phyloP scores from a whole-genome alignment of 106 monocot genomes.

The Dioscorea zingiberensis region DNA sequence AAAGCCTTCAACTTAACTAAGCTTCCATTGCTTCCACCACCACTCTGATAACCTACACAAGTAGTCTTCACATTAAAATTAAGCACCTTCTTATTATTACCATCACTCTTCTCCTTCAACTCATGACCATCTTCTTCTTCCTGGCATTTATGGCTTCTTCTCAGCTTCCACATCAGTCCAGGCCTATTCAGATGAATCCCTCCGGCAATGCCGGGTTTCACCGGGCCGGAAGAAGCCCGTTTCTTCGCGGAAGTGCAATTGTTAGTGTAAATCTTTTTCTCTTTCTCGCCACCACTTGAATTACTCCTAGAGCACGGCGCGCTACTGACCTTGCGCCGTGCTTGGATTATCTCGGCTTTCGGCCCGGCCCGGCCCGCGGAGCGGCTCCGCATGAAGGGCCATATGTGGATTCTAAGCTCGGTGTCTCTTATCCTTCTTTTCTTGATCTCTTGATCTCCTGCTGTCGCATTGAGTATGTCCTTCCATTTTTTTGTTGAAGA shows the following conservation, averaged over 20 bases:
- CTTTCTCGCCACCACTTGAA: slow-evolving; percentile 12
- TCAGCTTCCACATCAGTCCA: not conserved
- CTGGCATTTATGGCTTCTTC: not conserved
- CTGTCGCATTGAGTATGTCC: slow-evolving; percentile 14
- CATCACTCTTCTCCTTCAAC: not conserved
- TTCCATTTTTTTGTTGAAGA: slow-evolving; percentile 20
- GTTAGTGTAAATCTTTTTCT: not conserved
- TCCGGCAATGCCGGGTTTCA: slow-evolving; percentile 20
- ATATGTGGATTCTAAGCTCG: slow-evolving; percentile 30
- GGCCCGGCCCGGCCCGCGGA: slow-evolving; percentile 13
- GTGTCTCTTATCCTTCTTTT: not conserved
- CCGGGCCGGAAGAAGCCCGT: slow-evolving; percentile 8
- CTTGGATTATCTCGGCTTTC: not conserved
- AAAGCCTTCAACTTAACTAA: slow-evolving; percentile 35
- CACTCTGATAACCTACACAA: slow-evolving; percentile 15
- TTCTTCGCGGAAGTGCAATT: slow-evolving; percentile 6
- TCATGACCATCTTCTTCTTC: not conserved
- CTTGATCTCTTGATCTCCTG: slow-evolving; percentile 4
- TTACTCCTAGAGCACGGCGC: slow-evolving; percentile 33
- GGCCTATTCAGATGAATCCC: not conserved
- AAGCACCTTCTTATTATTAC: not conserved
- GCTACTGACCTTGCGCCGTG: slow-evolving; percentile 2
- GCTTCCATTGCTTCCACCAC: slow-evolving; percentile 4
- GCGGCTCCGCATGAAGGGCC: slow-evolving; percentile 37
- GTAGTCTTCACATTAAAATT: slow-evolving; percentile 19